phyloP scores from a whole-genome alignment of 2,329 filamentous ascomycete genomes.

The Pyrenophora seminiperda region DNA sequence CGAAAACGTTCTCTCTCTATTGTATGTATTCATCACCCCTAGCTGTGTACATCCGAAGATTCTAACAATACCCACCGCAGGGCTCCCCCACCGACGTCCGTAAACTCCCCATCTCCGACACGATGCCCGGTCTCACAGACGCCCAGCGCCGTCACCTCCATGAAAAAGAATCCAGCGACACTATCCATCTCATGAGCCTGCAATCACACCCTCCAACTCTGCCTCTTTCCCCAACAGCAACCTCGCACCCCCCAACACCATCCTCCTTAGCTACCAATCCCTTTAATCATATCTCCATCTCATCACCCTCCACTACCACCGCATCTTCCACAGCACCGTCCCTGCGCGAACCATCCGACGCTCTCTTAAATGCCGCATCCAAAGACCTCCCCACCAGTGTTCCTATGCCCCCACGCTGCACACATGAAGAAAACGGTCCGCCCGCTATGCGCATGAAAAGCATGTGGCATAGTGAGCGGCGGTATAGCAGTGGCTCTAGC shows the following conservation, averaged over 20 bases:
- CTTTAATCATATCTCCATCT: neutral
- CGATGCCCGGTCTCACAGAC: constrained; percentile 38
- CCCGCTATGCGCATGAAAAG: constrained; percentile 32
- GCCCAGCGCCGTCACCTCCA: constrained; percentile 36
- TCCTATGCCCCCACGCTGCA: constrained; percentile 22
- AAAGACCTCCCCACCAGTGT: neutral
- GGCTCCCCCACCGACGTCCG: constrained; percentile 40
- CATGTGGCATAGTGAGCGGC: constrained; percentile 28
- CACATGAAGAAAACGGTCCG: constrained; percentile 25
- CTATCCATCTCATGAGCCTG: constrained; percentile 30
- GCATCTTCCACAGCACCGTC: constrained; percentile 25
- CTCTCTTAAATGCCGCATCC: constrained; percentile 37
- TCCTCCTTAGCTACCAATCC: constrained; percentile 4
- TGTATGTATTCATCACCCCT: neutral
- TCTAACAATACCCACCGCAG: constrained; percentile 18
- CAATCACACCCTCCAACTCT: constrained; percentile 23
- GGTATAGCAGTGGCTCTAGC: constrained; percentile 18
- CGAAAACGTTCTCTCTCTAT: constrained; percentile 13
- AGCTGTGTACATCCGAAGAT: neutral
- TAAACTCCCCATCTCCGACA: constrained; percentile 34
- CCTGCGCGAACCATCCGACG: constrained; percentile 26
- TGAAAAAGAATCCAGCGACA: constrained; percentile 39
- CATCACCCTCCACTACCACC: constrained; percentile 15
- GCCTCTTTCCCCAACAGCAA: constrained; percentile 18
- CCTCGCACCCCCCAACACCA: constrained; percentile 13